These are phyloP conservation scores for Leccinum boreale DNA, from an alignment of 768 basidiomycete genomes.

Conservation along the genomic window DNA sequence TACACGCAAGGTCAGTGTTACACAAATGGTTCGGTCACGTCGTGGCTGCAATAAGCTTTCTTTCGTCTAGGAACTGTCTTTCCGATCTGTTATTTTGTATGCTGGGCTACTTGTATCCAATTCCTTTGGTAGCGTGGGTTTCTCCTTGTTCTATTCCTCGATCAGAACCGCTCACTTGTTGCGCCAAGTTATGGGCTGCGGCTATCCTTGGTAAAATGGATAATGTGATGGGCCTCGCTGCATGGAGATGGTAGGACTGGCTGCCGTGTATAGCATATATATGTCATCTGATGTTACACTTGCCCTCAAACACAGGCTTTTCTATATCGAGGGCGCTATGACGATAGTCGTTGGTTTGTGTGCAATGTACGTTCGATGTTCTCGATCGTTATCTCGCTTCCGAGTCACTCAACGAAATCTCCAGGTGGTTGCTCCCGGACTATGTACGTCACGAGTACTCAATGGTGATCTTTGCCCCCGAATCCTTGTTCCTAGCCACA, in stretches of 20 bases:
- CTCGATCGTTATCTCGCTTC: background rate
- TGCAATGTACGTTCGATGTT: background rate
- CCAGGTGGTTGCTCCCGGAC: constrained; percentile 59
- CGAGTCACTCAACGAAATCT: background rate
- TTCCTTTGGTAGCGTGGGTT: background rate
- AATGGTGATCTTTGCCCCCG: background rate
- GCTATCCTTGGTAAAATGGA: background rate
- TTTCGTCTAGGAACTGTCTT: background rate
- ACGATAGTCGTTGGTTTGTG: background rate
- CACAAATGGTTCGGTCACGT: background rate
- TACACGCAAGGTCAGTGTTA: background rate
- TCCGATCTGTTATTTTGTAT: background rate
- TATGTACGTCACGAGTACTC: constrained; percentile 39
- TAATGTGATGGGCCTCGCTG: background rate
- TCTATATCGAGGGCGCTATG: background rate
- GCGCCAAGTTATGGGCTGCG: background rate
- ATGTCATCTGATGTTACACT: background rate
- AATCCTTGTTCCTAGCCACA: constrained; percentile 39
- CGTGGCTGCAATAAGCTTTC: background rate
- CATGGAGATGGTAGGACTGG: constrained; percentile 1
- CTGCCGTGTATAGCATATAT: background rate
- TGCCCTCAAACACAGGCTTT: background rate
- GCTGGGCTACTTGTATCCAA: background rate
- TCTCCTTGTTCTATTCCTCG: background rate
- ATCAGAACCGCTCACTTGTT: background rate